These are phyloP conservation scores for Rhizopus arrhizus DNA, from an alignment of 371 early-diverging fungal species.

Conservation along the genomic window DNA sequence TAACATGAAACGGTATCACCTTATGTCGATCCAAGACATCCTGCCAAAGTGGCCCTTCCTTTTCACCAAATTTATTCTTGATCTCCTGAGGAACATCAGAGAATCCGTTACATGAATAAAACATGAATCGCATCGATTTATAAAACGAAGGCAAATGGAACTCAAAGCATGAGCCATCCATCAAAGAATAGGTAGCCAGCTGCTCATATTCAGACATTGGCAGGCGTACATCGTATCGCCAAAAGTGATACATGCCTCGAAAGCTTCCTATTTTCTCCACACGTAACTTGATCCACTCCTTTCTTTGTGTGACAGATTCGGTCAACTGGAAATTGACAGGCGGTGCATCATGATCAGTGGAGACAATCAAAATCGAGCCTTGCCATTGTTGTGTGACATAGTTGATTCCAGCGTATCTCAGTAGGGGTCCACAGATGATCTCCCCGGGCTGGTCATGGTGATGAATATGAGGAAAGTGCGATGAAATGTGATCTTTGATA, in stretches of 20 bases:
- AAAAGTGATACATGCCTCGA: conserved; percentile 37
- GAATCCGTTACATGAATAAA: conserved; percentile 62
- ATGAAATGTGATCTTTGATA: conserved; percentile 13
- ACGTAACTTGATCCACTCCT: conserved; percentile 1
- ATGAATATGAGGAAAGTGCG: conserved; percentile 2
- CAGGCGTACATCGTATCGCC: conserved; percentile 35
- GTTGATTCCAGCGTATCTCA: conserved; percentile 38
- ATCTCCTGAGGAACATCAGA: conserved; percentile 57
- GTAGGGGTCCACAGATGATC: conserved; percentile 42
- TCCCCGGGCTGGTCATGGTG: conserved; percentile 14
- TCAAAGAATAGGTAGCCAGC: conserved; percentile 19
- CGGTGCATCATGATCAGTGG: conserved; percentile 28
- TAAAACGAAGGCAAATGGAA: conserved; percentile 27
- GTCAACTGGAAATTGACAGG: conserved; percentile 25
- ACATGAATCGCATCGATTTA: conserved; percentile 30
- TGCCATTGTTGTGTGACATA: conserved; percentile 33
- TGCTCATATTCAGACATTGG: conserved; percentile 25
- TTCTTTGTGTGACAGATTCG: conserved; percentile 3
- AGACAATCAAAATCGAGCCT: conserved; percentile 39
- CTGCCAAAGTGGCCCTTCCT: conserved; percentile 68
- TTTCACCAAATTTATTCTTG: conserved; percentile 60
- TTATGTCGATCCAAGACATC: conserved; percentile 72
- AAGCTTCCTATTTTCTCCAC: conserved; percentile 30
- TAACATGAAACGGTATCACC: conserved; percentile 70
- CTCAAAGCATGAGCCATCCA: conserved; percentile 21